Evolutionary conservation across 2,329 filamentous ascomycete species (phyloP).

Genomic region (Cercospora sp.): DNA sequence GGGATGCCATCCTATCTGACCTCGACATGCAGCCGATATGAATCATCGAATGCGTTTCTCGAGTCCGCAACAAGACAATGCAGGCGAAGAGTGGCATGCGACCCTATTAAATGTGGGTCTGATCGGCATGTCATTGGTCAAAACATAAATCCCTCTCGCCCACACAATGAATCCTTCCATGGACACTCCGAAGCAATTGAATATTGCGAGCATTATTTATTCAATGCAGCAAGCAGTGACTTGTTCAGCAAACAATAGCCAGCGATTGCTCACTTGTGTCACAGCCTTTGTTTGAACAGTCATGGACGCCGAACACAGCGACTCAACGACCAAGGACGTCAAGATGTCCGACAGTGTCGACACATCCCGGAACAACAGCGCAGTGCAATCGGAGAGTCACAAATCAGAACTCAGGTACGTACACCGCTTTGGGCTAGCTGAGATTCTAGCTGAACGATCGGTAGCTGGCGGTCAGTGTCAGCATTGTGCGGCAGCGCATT

Average conservation of each 20-base stretch:
- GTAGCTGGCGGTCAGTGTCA: constrained; percentile 21
- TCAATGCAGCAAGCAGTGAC: neutral
- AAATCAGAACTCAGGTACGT: neutral
- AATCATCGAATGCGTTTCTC: neutral
- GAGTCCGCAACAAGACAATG: neutral
- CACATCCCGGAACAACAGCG: neutral
- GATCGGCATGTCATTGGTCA: neutral
- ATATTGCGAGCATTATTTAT: neutral
- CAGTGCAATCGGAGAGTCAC: neutral
- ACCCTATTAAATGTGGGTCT: neutral
- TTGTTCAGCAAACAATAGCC: neutral
- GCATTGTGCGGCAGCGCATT: constrained; percentile 25
- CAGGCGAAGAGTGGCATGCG: neutral
- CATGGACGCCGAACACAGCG: neutral
- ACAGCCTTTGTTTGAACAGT: neutral
- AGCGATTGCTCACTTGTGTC: neutral
- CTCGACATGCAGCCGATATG: neutral
- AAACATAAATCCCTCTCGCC: neutral
- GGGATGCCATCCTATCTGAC: neutral
- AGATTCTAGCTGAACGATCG: too few species aligned
- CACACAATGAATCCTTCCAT: neutral
- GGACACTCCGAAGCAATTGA: neutral
- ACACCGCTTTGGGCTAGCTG: too few species aligned
- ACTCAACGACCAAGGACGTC: neutral
- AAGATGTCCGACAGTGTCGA: neutral